Conservation (phyloP, 164 flowering plant species). For the Umbilicus rupestris region DNA sequence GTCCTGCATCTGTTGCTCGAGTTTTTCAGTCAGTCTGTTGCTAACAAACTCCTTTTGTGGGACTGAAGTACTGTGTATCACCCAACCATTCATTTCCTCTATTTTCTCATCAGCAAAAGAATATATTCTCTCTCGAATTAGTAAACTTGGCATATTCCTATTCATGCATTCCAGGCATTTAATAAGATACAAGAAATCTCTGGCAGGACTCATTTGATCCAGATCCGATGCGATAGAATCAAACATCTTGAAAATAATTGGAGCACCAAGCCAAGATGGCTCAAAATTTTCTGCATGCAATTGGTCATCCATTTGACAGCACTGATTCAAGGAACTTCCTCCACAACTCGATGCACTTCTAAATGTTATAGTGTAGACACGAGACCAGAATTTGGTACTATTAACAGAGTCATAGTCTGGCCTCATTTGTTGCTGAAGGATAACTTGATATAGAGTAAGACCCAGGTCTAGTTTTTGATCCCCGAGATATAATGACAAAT, state of each 20-base stretch:
- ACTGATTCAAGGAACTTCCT: constrained; percentile 11
- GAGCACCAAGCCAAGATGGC: constrained; percentile 18
- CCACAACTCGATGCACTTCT: constrained; percentile 24
- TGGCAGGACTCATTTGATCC: constrained; percentile 41
- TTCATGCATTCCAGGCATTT: constrained; percentile 61
- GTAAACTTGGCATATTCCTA: constrained; percentile 34
- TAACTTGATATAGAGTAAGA: constrained; percentile 62
- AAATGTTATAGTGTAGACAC: constrained; percentile 48
- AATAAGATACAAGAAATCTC: constrained; percentile 56
- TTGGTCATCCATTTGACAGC: constrained; percentile 9
- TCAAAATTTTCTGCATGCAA: constrained; percentile 13
- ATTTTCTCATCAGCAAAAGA: constrained; percentile 55
- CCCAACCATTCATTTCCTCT: constrained; percentile 35
- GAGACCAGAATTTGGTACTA: constrained; percentile 46
- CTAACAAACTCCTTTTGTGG: constrained; percentile 63
- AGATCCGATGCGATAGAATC: constrained; percentile 33
- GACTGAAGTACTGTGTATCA: constrained; percentile 23
- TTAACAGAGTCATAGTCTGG: constrained; percentile 26
- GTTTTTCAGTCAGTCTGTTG: constrained; percentile 68
- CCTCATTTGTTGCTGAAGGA: constrained; percentile 40
- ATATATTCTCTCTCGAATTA: constrained; percentile 32
- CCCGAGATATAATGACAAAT: constrained; percentile 47
- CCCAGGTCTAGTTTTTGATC: constrained; percentile 40
- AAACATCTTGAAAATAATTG: constrained; percentile 34
- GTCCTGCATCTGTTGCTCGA: constrained; percentile 87